phyloP scores from a whole-genome alignment of 768 basidiomycete genomes.

The Xerocomellus dryophilus region DNA sequence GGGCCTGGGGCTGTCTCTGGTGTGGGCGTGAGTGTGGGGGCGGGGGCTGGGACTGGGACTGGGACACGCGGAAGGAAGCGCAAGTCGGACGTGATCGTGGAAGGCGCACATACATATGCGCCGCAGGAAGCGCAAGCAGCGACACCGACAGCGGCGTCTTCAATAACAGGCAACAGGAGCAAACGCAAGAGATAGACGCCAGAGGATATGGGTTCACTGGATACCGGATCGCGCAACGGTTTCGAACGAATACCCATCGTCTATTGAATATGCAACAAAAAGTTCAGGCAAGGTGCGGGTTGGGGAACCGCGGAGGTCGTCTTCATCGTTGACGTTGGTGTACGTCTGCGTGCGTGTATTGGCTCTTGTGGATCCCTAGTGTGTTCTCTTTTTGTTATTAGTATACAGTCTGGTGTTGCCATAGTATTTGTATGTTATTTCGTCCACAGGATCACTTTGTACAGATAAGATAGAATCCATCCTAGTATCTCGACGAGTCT shows the following conservation, averaged over 20 bases:
- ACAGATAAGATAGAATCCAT: neutral
- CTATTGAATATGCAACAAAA: neutral
- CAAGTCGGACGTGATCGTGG: constrained; percentile 36
- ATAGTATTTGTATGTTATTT: constrained; percentile 3
- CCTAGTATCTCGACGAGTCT: too few relatives aligned
- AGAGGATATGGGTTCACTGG: neutral
- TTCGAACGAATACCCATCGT: neutral
- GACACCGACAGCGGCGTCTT: neutral
- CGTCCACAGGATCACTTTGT: neutral
- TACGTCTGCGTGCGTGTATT: neutral
- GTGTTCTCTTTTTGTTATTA: neutral
- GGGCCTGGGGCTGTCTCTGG: neutral
- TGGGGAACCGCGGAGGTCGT: neutral
- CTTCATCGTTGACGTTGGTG: neutral
- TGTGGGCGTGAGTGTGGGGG: neutral
- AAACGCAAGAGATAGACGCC: constrained; percentile 30
- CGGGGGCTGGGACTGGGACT: neutral
- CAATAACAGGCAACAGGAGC: constrained; percentile 17
- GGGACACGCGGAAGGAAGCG: constrained; percentile 34
- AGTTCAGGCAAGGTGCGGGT: neutral
- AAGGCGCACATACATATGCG: constrained; percentile 4
- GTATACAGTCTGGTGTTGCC: neutral
- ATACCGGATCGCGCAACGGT: neutral
- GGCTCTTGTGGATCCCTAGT: neutral
- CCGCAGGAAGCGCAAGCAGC: neutral